A percentile compares a stretch with the other conserved stretches of the same genome.
These are phyloP conservation scores for Mycena haematopus DNA, from an alignment of 768 basidiomycete species.

Conservation along the genomic window DNA sequence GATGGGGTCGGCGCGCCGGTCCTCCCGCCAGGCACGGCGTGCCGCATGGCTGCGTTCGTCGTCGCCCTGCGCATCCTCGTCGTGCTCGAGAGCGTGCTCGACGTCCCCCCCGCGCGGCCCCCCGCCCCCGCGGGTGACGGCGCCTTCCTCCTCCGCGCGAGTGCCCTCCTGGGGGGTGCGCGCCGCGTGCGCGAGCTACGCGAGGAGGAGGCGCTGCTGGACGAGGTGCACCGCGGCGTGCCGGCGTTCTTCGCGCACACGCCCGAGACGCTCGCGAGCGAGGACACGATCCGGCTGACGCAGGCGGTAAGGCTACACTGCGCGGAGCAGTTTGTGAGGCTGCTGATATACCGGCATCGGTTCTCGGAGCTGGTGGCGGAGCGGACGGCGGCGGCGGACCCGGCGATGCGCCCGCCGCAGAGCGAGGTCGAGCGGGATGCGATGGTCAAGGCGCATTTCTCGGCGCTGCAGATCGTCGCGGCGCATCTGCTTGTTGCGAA, in stretches of 20 bases:
- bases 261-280: slow-evolving; percentile 78
- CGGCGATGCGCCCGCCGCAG: slow-evolving; percentile 56
- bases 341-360: slow-evolving; percentile 89
- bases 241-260: slow-evolving; percentile 84
- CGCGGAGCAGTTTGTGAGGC: slow-evolving; percentile 84
- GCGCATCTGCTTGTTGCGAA: slow-evolving; percentile 86
- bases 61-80: slow-evolving; percentile 79
- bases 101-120: slow-evolving; percentile 74
- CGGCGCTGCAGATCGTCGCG: slow-evolving; percentile 82
- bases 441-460: slow-evolving; percentile 75
- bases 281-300: slow-evolving; percentile 88
- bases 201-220: slow-evolving; percentile 82
- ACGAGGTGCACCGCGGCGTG: slow-evolving; percentile 76
- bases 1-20: slow-evolving; percentile 68
- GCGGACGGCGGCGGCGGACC: slow-evolving; percentile 52
- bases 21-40: slow-evolving; percentile 68
- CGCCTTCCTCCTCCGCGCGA: slow-evolving; percentile 82
- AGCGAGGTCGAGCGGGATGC: slow-evolving; percentile 78
- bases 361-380: slow-evolving; percentile 82
- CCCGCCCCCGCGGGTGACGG: slow-evolving; percentile 35
- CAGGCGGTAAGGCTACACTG: slow-evolving; percentile 89
- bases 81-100: slow-evolving; percentile 87
- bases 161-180: slow-evolving; percentile 69
- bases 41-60: slow-evolving; percentile 83
- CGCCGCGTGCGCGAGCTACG: slow-evolving; percentile 67